These are phyloP conservation scores for Russula sp. DNA, from an alignment of 768 basidiomycete genomes.

Conservation along the genomic window DNA sequence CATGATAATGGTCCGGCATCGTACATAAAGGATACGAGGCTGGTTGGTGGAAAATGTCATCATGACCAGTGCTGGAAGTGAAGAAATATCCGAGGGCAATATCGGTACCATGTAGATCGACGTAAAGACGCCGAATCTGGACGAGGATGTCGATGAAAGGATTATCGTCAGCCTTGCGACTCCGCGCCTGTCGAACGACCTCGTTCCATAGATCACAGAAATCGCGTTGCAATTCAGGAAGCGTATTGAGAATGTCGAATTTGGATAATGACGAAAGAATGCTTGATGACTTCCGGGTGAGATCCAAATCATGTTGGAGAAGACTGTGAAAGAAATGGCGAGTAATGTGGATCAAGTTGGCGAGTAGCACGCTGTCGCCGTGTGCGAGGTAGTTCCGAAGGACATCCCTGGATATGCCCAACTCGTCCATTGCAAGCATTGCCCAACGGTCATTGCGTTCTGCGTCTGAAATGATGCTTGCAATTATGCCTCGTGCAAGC, in stretches of 20 bases:
- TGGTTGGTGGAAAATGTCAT: too few species aligned
- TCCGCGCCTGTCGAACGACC: background rate
- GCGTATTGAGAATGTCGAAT: background rate
- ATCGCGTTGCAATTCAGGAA: conserved; percentile 1
- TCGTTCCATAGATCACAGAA: conserved; percentile 13
- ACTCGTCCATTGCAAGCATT: background rate
- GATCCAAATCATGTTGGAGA: too few species aligned
- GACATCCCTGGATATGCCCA: background rate
- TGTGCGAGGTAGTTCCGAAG: background rate
- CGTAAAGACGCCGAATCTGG: background rate
- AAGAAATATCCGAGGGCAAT: too few species aligned
- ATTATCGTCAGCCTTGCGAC: too few species aligned
- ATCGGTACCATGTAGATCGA: background rate
- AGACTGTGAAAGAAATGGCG: background rate
- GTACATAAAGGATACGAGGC: conserved; percentile 2
- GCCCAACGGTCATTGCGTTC: conserved; percentile 3
- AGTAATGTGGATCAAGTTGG: conserved; percentile 7
- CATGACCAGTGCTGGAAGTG: background rate
- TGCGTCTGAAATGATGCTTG: background rate
- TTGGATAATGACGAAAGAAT: background rate
- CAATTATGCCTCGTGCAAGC: background rate
- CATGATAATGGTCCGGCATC: background rate
- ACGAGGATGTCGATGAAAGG: background rate
- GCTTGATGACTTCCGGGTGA: background rate
- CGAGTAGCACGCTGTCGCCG: conserved; percentile 1